Conservation (phyloP, 495 filamentous ascomycete species). For the Cryomyces antarcticus region DNA sequence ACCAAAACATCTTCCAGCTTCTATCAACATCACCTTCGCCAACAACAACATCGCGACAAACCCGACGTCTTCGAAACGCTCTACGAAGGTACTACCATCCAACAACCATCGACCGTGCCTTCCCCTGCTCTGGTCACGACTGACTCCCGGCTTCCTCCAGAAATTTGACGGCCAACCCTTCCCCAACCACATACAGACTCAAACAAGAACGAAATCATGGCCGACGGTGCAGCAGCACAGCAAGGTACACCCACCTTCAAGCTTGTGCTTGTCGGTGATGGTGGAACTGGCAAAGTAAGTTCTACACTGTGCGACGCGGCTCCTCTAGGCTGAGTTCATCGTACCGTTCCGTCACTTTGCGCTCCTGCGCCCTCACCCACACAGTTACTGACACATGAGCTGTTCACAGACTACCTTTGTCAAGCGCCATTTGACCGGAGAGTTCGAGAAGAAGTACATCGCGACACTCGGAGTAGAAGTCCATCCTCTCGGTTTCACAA, state of each 20-base stretch:
- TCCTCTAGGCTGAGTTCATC: neutral
- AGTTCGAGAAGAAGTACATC: slow-evolving; percentile 99
- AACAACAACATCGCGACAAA: no score
- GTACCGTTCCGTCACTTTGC: neutral
- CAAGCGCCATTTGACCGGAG: slow-evolving; percentile 97
- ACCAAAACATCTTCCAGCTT: no score
- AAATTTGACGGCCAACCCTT: slow-evolving; percentile 8
- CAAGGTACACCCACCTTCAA: slow-evolving; percentile 68
- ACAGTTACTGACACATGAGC: neutral
- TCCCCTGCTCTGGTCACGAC: neutral
- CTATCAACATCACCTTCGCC: no score
- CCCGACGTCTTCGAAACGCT: no score
- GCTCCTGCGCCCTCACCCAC: neutral
- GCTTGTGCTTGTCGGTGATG: slow-evolving; percentile 98
- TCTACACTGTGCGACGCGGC: neutral
- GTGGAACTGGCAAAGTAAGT: slow-evolving; percentile 97
- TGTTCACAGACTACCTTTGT: slow-evolving; percentile 85
- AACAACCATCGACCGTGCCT: neutral
- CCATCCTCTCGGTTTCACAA: slow-evolving; percentile 83
- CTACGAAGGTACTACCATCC: no score
- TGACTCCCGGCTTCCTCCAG: slow-evolving; percentile 3
- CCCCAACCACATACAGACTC: slow-evolving; percentile 14
- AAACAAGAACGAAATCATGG: slow-evolving; percentile 23
- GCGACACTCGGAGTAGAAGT: slow-evolving; percentile 99
- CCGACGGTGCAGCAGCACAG: slow-evolving; percentile 13